Conservation (phyloP, 306 rosid species). For the Medicago truncatula region MtrunA17r5.0-ANR NC_053043.1:38374001-38374500, state of each 20-base stretch:
- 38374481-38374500: slow-evolving; percentile 96
- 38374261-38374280: slow-evolving; percentile 98
- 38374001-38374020: too few species aligned
- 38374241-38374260: slow-evolving; percentile 89
- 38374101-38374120: slow-evolving; percentile 64
- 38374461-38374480: slow-evolving; percentile 99
- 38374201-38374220: slow-evolving; percentile 96
- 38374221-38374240: slow-evolving; percentile 86
- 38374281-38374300: slow-evolving; percentile 84
- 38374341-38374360: slow-evolving; percentile 93
- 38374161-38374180: slow-evolving; percentile 92
- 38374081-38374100: slow-evolving; percentile 69
- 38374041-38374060: slow-evolving; percentile 90
- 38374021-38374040: too few species aligned
- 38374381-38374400: slow-evolving; percentile 93
- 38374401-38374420: slow-evolving; percentile 91
- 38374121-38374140: slow-evolving; percentile 82
- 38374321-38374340: too few species aligned
- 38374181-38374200: slow-evolving; percentile 80
- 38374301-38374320: too few species aligned
- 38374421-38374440: slow-evolving; percentile 84
- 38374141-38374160: slow-evolving; percentile 79
- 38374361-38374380: slow-evolving; percentile 95
- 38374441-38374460: slow-evolving; percentile 92
- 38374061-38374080: slow-evolving; percentile 92